Conservation (phyloP, 257 asterid genomes). For the Coffea eugenioides region DNA sequence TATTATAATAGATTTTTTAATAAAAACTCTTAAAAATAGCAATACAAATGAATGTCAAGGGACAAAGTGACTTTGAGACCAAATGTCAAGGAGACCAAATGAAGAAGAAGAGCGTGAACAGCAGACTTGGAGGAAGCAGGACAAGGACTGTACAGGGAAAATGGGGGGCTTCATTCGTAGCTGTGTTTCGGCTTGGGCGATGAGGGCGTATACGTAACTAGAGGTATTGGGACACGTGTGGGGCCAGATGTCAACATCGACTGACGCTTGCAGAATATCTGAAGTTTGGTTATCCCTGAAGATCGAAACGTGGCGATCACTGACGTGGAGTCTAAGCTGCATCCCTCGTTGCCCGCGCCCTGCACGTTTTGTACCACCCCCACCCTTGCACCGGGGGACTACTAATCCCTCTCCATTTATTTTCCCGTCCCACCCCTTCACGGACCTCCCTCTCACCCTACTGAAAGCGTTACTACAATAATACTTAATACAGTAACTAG, state of each 20-base stretch:
- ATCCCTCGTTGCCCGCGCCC: neutral
- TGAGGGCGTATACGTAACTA: slow-evolving; percentile 32
- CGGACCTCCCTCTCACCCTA: too few relatives aligned
- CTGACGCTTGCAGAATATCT: slow-evolving; percentile 49
- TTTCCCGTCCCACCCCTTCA: too few relatives aligned
- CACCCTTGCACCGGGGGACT: too few relatives aligned
- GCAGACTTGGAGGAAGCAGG: neutral
- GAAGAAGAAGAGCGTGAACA: neutral
- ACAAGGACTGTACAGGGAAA: too few relatives aligned
- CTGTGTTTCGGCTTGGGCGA: neutral
- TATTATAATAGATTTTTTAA: too few relatives aligned
- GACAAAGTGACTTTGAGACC: neutral
- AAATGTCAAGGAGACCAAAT: neutral
- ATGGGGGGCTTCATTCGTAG: neutral
- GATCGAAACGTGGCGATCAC: slow-evolving; percentile 43
- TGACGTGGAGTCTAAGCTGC: slow-evolving; percentile 40
- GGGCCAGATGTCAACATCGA: slow-evolving; percentile 46
- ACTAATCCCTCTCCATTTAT: too few relatives aligned
- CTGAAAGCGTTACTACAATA: too few relatives aligned
- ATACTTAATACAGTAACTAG: too few relatives aligned
- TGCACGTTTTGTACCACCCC: slow-evolving; percentile 8
- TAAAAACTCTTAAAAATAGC: too few relatives aligned
- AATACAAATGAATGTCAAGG: neutral
- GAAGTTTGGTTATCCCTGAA: slow-evolving; percentile 7
- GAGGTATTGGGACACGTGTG: slow-evolving; percentile 38